Base-by-base conservation (phyloP, 345 rosid species). In the Bruguiera parviflora region DNA sequence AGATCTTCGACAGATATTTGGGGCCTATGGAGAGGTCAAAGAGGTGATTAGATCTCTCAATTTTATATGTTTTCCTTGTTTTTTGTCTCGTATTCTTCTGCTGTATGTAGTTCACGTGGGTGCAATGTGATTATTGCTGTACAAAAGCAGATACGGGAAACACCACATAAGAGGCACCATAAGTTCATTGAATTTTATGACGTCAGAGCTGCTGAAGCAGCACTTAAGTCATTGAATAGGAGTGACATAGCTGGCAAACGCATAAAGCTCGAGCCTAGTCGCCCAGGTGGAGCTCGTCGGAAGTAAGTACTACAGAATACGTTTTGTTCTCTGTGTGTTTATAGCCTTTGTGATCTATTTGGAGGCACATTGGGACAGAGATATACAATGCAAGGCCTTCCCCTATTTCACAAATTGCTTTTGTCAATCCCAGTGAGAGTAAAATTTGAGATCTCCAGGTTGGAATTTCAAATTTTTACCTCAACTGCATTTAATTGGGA, bases 181-280 rank as follows among this genome's bases (percentile, higher is more conserved):
- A 87, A 89, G 75, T 89, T 89, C 77, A 82, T 89, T 70, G 96
- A 89, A 63, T 89, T 84, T 77, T 89, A 84, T 80, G 92, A 89
- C 80, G 96, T 86, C 62, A 84, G 96, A 80, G 85, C 90, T 0
- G 92, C 92, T 65, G 96, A 89, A 72, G 83, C 87, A 65, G 92
- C 96, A 46, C 88, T 89, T 6, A 89, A 86, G 73, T 80, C 86
- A 59, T 81, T 89, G 66, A 87, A 89, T 81, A 80, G 83, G 73
- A 84, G 89, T 66, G 92, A 87, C 33, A 89, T 89, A 72, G 92
- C 90, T 73, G 96, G 96, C 9, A 89, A 89, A 79, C 90, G 92
- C 73, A 87, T 89, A 67, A 89, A 89, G 80, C 88, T 89, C 66
- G 96, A 89, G 77, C 96, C 88, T 70, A 89, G 96, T 76, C 92